Conservation (phyloP, 768 basidiomycete genomes). For the Clathrus columnatus region DNA sequence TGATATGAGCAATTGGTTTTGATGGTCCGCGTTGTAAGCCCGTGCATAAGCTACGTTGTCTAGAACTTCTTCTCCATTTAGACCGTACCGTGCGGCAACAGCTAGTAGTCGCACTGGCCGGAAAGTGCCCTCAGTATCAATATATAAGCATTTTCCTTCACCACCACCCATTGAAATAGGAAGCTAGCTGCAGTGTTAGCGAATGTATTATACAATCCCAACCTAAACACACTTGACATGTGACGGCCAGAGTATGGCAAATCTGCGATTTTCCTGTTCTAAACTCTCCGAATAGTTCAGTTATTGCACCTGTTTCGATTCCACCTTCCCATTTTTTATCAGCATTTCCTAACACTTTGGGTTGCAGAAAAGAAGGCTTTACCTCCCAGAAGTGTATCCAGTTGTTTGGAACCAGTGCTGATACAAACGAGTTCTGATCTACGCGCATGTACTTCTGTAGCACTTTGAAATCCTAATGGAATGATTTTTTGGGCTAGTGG, state of each 20-base stretch:
- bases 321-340: constrained; percentile 49
- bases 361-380: constrained; percentile 8
- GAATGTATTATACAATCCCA: not conserved
- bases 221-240: constrained; percentile 57
- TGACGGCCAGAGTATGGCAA: constrained; percentile 96
- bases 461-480: constrained; percentile 95
- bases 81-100: constrained; percentile 91
- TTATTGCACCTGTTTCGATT: constrained; percentile 97
- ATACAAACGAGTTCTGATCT: constrained; percentile 93
- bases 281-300: constrained; percentile 97
- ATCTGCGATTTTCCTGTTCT: constrained; percentile 97
- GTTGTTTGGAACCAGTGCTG: constrained; percentile 91
- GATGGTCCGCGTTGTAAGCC: constrained; percentile 98
- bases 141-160: constrained; percentile 97
- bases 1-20: constrained; percentile 77
- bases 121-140: constrained; percentile 99
- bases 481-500: constrained; percentile 84
- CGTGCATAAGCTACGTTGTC: constrained; percentile 98
- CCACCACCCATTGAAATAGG: constrained; percentile 98
- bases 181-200: constrained; percentile 29
- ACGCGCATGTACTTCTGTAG: constrained; percentile 93
- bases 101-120: constrained; percentile 91
- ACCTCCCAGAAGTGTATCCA: constrained; percentile 95
- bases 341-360: constrained; percentile 14
- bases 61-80: constrained; percentile 95